A percentile compares a stretch with the other conserved stretches of the same genome.
Conservation (phyloP, 1,139 yeast genomes). For the Geotrichum bryndzae region DNA sequence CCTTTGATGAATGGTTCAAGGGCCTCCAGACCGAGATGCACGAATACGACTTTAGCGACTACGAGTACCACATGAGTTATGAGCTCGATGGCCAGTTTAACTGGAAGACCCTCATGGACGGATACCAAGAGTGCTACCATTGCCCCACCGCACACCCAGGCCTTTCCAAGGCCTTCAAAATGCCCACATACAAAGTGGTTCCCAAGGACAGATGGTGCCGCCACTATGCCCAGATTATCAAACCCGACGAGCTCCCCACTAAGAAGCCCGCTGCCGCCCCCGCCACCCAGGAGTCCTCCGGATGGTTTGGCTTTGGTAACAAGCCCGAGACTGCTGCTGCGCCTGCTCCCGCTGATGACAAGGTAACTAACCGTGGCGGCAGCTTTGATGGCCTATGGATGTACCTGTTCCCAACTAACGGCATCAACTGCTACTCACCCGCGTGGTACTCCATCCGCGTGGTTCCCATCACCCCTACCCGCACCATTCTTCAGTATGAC, state of each 20-base stretch:
- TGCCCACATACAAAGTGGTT: conserved; percentile 60
- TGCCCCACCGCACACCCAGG: conserved; percentile 66
- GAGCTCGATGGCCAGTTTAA: conserved; percentile 57
- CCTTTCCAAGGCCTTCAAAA: conserved; percentile 49
- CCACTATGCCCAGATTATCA: conserved; percentile 53
- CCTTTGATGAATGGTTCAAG: conserved; percentile 48
- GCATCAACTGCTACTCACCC: conserved; percentile 58
- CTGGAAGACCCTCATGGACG: conserved; percentile 64
- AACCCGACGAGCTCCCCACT: conserved; percentile 21
- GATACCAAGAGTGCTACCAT: conserved; percentile 61
- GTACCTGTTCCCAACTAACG: conserved; percentile 53
- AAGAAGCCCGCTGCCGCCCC: not conserved
- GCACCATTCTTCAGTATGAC: conserved; percentile 54
- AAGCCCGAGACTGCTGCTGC: not conserved
- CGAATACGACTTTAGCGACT: conserved; percentile 54
- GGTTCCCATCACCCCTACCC: conserved; percentile 47
- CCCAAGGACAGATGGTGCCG: conserved; percentile 55
- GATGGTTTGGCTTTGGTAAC: conserved; percentile 13
- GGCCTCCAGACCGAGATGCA: conserved; percentile 49
- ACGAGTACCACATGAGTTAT: conserved; percentile 61
- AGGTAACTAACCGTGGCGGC: conserved; percentile 42
- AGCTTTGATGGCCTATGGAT: conserved; percentile 48
- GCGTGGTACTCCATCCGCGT: conserved; percentile 62
- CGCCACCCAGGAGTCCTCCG: not conserved
- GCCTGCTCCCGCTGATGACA: not conserved